phyloP scores from a whole-genome alignment of 768 basidiomycete species.

The Pholiota microspora region DNA sequence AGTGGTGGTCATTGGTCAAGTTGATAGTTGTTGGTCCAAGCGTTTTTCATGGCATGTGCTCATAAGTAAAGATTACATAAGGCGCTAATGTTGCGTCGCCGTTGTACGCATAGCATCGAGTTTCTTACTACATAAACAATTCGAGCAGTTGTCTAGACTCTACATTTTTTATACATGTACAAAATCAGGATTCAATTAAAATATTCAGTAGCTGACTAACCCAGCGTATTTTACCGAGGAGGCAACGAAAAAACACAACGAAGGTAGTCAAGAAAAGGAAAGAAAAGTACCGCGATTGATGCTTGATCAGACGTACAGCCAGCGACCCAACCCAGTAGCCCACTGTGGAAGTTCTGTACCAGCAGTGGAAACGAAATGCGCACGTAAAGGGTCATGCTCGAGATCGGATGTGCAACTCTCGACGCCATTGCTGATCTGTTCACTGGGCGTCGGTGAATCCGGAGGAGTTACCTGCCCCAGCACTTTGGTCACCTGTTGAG shows the following conservation, averaged over 20 bases:
- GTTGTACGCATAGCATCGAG: too few relatives aligned
- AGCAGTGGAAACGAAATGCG: slow-evolving; percentile 42
- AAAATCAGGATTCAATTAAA: not conserved
- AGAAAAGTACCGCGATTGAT: slow-evolving; percentile 28
- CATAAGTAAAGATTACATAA: too few relatives aligned
- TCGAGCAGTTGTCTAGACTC: not conserved
- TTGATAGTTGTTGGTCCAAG: too few relatives aligned
- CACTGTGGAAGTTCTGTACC: slow-evolving; percentile 47
- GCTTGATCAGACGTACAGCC: slow-evolving; percentile 54
- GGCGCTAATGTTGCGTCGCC: too few relatives aligned
- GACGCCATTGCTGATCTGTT: slow-evolving; percentile 23
- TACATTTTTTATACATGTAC: not conserved
- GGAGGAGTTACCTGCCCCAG: slow-evolving; percentile 49
- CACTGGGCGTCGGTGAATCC: slow-evolving; percentile 39
- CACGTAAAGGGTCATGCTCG: slow-evolving; percentile 29
- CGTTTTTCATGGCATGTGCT: too few relatives aligned
- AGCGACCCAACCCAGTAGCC: slow-evolving; percentile 53
- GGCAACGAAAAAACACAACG: not conserved
- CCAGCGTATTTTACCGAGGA: not conserved
- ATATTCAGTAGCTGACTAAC: not conserved
- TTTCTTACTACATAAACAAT: too few relatives aligned
- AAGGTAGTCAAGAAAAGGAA: slow-evolving; percentile 6
- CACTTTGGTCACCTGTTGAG: slow-evolving; percentile 14
- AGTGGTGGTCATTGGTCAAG: too few relatives aligned
- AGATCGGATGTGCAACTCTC: slow-evolving; percentile 20